These are phyloP conservation scores for Metschnikowia dekortorum DNA, from an alignment of 805 yeast genomes.

Conservation along the genomic window DNA sequence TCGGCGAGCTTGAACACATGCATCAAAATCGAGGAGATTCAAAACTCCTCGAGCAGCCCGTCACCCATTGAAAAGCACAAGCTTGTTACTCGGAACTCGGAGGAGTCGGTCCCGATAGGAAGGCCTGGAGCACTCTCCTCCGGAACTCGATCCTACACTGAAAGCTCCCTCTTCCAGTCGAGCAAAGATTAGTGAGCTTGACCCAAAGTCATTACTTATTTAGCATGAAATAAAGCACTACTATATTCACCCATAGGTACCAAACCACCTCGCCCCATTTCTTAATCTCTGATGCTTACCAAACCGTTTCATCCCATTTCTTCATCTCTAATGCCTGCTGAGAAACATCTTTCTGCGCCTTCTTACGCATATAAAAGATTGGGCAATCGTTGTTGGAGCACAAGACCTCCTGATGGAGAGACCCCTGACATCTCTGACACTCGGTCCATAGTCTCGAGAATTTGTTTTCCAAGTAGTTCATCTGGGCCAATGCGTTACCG, in stretches of 20 bases:
- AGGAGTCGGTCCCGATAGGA: conserved; percentile 19
- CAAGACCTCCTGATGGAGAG: conserved; percentile 89
- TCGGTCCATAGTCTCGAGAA: conserved; percentile 95
- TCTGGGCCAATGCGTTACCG: conserved; percentile 72
- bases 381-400: conserved; percentile 97
- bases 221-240: background rate
- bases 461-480: conserved; percentile 74
- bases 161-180: conserved; percentile 21
- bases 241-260: background rate
- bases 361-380: conserved; percentile 92
- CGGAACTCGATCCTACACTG: conserved; percentile 32
- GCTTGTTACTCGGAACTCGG: conserved; percentile 22
- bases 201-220: background rate
- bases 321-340: conserved; percentile 54
- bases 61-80: conserved; percentile 8
- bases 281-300: conserved; percentile 32
- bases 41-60: background rate
- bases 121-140: conserved; percentile 31
- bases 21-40: background rate
- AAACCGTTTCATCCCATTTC: conserved; percentile 60
- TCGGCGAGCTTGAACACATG: background rate
- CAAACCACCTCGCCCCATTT: no score
- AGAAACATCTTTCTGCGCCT: conserved; percentile 68
- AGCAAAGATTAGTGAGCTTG: conserved; percentile 6
- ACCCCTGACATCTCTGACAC: conserved; percentile 96